These are phyloP conservation scores for Boletus tomentosulus DNA, from an alignment of 768 basidiomycete species.

Conservation along the genomic window DNA sequence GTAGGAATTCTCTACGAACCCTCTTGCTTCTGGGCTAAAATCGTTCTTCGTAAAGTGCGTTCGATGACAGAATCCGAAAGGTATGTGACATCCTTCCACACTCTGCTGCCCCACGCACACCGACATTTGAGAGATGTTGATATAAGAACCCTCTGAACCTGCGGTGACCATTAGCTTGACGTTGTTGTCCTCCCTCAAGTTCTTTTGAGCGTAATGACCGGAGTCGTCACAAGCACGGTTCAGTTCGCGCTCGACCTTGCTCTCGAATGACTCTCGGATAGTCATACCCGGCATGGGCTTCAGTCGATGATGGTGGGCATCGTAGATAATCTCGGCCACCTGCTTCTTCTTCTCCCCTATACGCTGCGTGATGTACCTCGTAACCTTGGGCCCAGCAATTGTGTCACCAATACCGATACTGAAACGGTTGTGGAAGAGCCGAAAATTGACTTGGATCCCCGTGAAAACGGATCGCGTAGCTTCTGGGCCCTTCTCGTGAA, in stretches of 20 bases:
- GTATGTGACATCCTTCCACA: constrained; percentile 97
- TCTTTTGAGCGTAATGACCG: constrained; percentile 95
- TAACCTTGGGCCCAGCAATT: constrained; percentile 86
- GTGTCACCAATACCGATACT: constrained; percentile 99
- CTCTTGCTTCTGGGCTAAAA: constrained; percentile 95
- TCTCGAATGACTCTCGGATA: constrained; percentile 97
- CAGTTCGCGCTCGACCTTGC: constrained; percentile 82
- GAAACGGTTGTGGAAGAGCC: constrained; percentile 99
- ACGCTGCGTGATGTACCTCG: constrained; percentile 78
- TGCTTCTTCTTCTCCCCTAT: constrained; percentile 78
- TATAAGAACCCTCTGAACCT: constrained; percentile 97
- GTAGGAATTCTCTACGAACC: constrained; percentile 99
- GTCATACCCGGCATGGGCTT: constrained; percentile 97
- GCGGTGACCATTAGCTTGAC: constrained; percentile 99
- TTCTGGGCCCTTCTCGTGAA: constrained; percentile 96
- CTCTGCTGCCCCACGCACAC: constrained; percentile 98
- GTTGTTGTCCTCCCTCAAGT: constrained; percentile 98
- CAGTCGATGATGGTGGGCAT: constrained; percentile 81
- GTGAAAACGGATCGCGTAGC: constrained; percentile 87
- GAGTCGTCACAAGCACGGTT: constrained; percentile 94
- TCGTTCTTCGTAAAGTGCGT: constrained; percentile 97
- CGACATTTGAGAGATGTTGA: constrained; percentile 99
- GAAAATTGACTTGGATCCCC: constrained; percentile 95
- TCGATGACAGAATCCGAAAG: constrained; percentile 96
- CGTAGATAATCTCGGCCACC: constrained; percentile 74